Base-by-base conservation (phyloP, 148 eudicot genomes). In the Fallopia convolvulus region DNA sequence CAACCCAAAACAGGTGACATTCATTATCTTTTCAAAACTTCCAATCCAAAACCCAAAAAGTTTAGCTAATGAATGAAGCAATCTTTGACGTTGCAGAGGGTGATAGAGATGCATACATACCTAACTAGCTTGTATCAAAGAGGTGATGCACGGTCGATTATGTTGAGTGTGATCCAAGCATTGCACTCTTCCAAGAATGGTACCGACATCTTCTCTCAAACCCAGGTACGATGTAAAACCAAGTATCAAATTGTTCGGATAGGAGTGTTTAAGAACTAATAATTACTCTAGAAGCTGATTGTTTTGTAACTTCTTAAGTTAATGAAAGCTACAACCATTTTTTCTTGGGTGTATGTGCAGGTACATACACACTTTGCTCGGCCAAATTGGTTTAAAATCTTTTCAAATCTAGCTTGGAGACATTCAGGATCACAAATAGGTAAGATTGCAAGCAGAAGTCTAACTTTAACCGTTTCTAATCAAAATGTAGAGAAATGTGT, bases 131-230 rank as follows among this genome's bases (percentile, higher is more conserved):
- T 79, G 26, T 77, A 85, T 42, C 75, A 75, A 13, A 70, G 20
- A n/a, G 85, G 84, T 30, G 88, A 83, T 77, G 88, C 85, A 32
- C 50, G 88, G 77, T 85, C 88, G 26, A 53, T 79, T 14, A 42
- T 85, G 71, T 56, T 85, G 50, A 79, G 80, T 71, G 72, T 77
- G 17, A 46, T 79, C 44, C 88, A 85, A 79, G 78, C 80, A 14
- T 72, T 83, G 72, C 75, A 77, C 21, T 74, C 72, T 32, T 76
- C 84, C 6, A 85, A 83, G 74, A 81, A 30, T 47, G 85, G 84
- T 8, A 78, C 81, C 36, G 88, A 85, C 48, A 49, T 85, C 58
- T 70, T 85, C 73, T 85, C 88, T 3, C 77, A 72, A 44, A 83
- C 88, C 17, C 82, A 15, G 84, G 88, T 85, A 48, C 3, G 18